Base-by-base conservation (phyloP, 1,284 basidiomycete species). In the Exsudoporus floridanus region DNA sequence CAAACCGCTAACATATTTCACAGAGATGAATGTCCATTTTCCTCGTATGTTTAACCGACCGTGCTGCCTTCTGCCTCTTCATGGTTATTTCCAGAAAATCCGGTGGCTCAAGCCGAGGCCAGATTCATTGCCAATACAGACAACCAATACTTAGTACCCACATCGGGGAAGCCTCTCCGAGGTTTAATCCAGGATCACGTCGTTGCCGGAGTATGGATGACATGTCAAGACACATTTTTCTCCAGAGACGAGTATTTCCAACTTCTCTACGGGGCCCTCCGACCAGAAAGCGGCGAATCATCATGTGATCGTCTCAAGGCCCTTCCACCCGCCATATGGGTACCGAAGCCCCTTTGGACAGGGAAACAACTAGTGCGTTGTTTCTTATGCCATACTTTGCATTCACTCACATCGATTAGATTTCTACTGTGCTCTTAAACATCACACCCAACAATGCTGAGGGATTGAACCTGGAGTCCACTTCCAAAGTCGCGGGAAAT, bases 21-120 rank as follows among this genome's bases (percentile, higher is more conserved):
- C 58, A 92, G 94, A 99, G 73, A 99, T 99, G 96, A 99, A 99
- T 75, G 95, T 99, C 58, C 96, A 99, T 76, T 99, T 99, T 67
- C 94, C 96, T 62, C 96, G 93, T 88, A 76, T 77, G 86, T 77
- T 42, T 43, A 21, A 50, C 39, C 46, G 19, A 33, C 25, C 31
- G 16, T 19, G 38, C 43, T 55, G 19, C 57, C 46, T 43, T 43
- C 43, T 53, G 46, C 34, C 50, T 56, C 3, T 38, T 49, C 21
- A 56, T 42, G 19, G 44, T 44, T 30, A 40, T 36, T 51, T 57
- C 3, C 61, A 92, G 90, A 97, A 73, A 94, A 92, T 62, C 87
- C 94, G 61, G 82, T 96, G 38, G 95, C 97, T 41, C 88, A 96
- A 54, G 91, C 96, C 9, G 94, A 98, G 71, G 93, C 93, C 3